Evolutionary conservation across 495 filamentous ascomycete species (phyloP), one percentile per base, ranked within the genome.

Genomic region (Articulospora tetracladia): DNA sequence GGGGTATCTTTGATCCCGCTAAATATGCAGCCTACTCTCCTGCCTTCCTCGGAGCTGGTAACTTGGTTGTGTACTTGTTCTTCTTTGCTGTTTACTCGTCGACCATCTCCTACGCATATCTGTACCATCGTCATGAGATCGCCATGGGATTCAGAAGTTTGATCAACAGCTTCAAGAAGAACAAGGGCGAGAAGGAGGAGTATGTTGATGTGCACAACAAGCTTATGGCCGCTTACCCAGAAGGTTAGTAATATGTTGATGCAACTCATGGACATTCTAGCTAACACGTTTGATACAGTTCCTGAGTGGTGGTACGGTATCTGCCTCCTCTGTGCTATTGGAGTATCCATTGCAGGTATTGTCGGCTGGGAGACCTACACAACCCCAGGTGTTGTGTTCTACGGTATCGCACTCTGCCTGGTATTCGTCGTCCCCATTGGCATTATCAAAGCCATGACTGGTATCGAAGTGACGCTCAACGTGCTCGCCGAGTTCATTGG

Each of bases 71-170:
- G 11, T 78, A 77, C 66, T 59, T 71, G 20, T 67, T 72, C 60
- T 78, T 72, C 63, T 78, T 78, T 22, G 72, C 66, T 8, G 82
- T 86, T 34, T 79, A 89, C 28, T 76, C 83, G 0, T 81, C 83
- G 0, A 77, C 88, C 34, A 74, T 90, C 47, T 77, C 86, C 6
- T 82, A 89, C 59, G 80, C 83, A 3, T 82, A 77, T 30, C 68
- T 90, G 28, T 83, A 87, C 66, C 79, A 88, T 60, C 79, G 86
- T 10, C 77, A 81, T 53, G 79, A 82, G 44, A 77, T 89, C 22
- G 81, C 79, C 77, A 68, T 75, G 30, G 30, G 30, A 12, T 32
- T 32, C 30, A 32, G 30, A 32, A 32, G 30, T 32, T 32, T 32
- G 30, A 32, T 32, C 30, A 32, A 32, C 13, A 32, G 30, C 30